A percentile compares a stretch with the other conserved stretches of the same genome.
phyloP scores from a whole-genome alignment of 2,329 filamentous ascomycete species.

The Pyrenophora graminea region DNA sequence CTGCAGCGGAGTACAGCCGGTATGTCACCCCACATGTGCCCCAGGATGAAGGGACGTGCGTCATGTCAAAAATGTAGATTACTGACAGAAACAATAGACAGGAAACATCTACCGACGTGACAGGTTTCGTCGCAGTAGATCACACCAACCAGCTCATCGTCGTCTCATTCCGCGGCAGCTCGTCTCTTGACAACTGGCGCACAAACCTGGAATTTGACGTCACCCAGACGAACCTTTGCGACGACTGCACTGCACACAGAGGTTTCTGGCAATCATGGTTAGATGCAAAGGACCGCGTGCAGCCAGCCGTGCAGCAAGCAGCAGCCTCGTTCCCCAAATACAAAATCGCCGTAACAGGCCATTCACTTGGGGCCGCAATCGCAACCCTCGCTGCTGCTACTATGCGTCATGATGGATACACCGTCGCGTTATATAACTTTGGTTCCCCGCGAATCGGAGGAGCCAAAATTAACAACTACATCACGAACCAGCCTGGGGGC shows the following conservation, averaged over 20 bases:
- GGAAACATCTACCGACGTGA: constrained; percentile 46
- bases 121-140: constrained; percentile 54
- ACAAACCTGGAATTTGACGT: constrained; percentile 56
- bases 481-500: constrained; percentile 57
- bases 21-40: constrained; percentile 1
- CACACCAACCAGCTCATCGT: constrained; percentile 58
- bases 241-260: constrained; percentile 59
- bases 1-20: constrained; percentile 51
- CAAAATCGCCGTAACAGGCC: constrained; percentile 63
- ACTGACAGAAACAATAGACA: constrained; percentile 14
- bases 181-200: constrained; percentile 65
- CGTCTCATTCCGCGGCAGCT: constrained; percentile 62
- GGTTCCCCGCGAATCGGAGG: constrained; percentile 72
- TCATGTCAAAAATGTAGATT: background rate
- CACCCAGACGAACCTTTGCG: constrained; percentile 49
- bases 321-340: constrained; percentile 56
- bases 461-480: constrained; percentile 58
- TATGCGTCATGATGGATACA: constrained; percentile 36
- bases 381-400: constrained; percentile 64
- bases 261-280: constrained; percentile 65
- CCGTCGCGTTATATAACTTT: constrained; percentile 58
- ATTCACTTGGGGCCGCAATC: constrained; percentile 71
- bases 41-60: no score
- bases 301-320: constrained; percentile 53
- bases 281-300: constrained; percentile 54